Percentiles rank a stretch among this genome's conserved stretches.
Evolutionary conservation across 306 rosid species (phyloP).

Genomic region (Medicago lupulina): DNA sequence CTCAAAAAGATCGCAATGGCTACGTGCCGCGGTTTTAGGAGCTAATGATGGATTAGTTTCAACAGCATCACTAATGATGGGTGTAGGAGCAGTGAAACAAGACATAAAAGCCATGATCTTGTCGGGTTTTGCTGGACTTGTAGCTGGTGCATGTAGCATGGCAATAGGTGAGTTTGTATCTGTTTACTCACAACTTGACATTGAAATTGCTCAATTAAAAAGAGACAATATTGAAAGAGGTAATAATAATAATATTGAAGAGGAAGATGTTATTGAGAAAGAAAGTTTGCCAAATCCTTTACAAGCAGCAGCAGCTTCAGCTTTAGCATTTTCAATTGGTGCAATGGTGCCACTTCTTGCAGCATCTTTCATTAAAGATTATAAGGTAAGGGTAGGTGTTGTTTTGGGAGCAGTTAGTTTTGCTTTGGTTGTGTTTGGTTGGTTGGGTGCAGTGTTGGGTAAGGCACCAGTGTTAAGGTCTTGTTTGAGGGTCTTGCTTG

Average conservation of each 20-base stretch:
- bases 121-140: conserved; percentile 54
- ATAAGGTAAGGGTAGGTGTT: conserved; percentile 51
- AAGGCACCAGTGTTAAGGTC: conserved; percentile 52
- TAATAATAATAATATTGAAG: background rate
- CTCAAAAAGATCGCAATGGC: conserved; percentile 58
- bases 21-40: conserved; percentile 53
- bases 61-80: conserved; percentile 56
- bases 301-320: conserved; percentile 61
- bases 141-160: conserved; percentile 60
- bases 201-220: conserved; percentile 51
- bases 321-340: conserved; percentile 55
- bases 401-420: conserved; percentile 48
- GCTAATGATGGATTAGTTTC: conserved; percentile 59
- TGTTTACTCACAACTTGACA: conserved; percentile 53
- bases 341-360: conserved; percentile 56
- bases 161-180: conserved; percentile 61
- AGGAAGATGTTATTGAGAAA: conserved; percentile 37
- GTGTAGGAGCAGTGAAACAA: conserved; percentile 56
- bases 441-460: conserved; percentile 52
- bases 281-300: conserved; percentile 53
- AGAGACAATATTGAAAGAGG: conserved; percentile 37
- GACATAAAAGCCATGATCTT: conserved; percentile 54
- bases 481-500: conserved; percentile 52
- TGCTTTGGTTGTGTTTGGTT: conserved; percentile 54
- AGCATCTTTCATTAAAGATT: conserved; percentile 52